Conservation (phyloP, 1,284 basidiomycete species). For the Megacollybia platyphylla region DNA sequence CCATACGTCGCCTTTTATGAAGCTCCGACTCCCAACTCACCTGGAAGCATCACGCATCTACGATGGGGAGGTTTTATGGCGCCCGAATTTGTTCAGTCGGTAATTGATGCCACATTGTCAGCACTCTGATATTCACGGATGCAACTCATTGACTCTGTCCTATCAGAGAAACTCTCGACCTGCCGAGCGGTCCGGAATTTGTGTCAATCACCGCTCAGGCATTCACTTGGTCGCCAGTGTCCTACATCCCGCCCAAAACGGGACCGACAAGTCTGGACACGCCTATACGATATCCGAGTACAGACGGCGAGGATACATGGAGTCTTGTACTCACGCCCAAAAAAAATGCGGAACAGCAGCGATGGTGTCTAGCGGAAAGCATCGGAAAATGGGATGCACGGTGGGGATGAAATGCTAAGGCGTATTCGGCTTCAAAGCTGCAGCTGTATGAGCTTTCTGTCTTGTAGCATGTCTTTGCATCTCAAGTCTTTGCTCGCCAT, state of each 20-base stretch:
- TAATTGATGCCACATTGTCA: constrained; percentile 32
- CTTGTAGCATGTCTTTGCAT: no score
- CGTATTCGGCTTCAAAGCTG: no score
- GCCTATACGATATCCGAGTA: constrained; percentile 24
- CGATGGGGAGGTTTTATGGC: constrained; percentile 47
- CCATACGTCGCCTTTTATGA: constrained; percentile 34
- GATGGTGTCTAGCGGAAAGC: constrained; percentile 32
- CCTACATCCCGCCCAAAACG: constrained; percentile 25
- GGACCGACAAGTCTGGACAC: constrained; percentile 8
- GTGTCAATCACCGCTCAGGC: constrained; percentile 22
- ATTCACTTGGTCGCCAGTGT: constrained; percentile 25
- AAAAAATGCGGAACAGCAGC: neutral
- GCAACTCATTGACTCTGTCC: neutral
- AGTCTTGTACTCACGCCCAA: constrained; percentile 21
- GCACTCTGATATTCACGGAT: constrained; percentile 9
- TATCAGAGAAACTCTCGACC: constrained; percentile 6
- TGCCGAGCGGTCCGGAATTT: constrained; percentile 11
- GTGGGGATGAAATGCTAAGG: constrained; percentile 25
- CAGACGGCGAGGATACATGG: constrained; percentile 37
- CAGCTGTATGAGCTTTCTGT: no score
- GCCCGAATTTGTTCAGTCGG: constrained; percentile 31
- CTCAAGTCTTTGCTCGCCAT: no score
- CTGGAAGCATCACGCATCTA: constrained; percentile 35
- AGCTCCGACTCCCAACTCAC: constrained; percentile 24
- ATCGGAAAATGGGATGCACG: constrained; percentile 35